Evolutionary conservation across 2,329 filamentous ascomycete genomes (phyloP), one percentile per base, ranked within the genome.

Genomic region (Conoideocrella luteorostrata): DNA sequence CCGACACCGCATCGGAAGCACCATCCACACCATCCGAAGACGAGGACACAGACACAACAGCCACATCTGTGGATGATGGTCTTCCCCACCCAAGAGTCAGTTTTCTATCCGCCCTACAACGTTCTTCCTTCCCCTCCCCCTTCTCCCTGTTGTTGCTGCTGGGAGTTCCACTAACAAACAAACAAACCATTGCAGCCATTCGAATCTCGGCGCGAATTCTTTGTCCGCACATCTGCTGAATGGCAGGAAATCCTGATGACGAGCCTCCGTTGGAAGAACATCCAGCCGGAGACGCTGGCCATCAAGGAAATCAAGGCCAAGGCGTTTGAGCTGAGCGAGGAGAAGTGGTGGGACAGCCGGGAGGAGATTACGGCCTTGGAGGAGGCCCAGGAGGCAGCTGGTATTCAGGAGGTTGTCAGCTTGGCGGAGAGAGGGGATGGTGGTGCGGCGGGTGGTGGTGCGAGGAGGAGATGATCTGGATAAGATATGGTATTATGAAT

Each of bases 261-360:
- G 2, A 83, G 77, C 51, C 68, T 93, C 46, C 78, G 82, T 48
- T 82, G 79, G 69, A 82, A 82, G 62, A 78, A 78, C 26, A 70
- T 80, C 35, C 77, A 81, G 51, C 76, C 78, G 3, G 84, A 86
- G 62, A 75, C 80, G 32, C 75, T 88, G 51, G 74, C 80, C 0
- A 71, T 94, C 58, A 98, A 98, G 71, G 93, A 97, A 69, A 82
- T 97, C 56, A 89, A 95, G 63, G 85, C 90, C 56, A 82, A 81
- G 60, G 93, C 89, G 1, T 98, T 96, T 62, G 84, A 88, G 59
- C 75, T 88, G 51, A 90, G 90, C 32, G 93, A 98, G 65, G 86
- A 90, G 68, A 95, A 95, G 64, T 98, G 93, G 93, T 98, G 93
- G 93, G 93, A 96, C 71, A 89, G 85, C 60, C 78, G 93, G 55